Base-by-base conservation (phyloP, 2,329 filamentous ascomycete species). In the Neonectria neomacrospora region DNA sequence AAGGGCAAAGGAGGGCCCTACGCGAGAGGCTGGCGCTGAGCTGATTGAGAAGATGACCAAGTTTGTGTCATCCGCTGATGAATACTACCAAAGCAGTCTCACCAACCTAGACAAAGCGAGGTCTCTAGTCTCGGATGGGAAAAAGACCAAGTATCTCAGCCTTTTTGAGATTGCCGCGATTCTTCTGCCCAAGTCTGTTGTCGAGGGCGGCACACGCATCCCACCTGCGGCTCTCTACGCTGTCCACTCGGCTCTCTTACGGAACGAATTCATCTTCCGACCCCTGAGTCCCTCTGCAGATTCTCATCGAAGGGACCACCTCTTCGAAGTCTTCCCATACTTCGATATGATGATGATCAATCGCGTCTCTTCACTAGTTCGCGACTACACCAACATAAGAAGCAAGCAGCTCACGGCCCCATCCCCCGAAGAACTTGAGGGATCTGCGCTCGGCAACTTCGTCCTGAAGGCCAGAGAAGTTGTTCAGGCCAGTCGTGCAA, bases 201-300 rank as follows among this genome's bases (percentile, higher is more conserved):
- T 78, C 41, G 80, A 78, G 61, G 63, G 67, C 1, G 73, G 76
- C 22, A 76, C 75, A 1, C 77, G 76, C 10, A 83, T 84, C 56
- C 78, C 83, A 1, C 67, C 82, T 1, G 71, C 82, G 28, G 83
- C 85, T 9, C 77, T 93, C 5, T 91, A 93, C 71, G 91, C 92
- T 4, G 87, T 94, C 7, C 90, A 93, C 68, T 86, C 86, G 59
- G 85, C 89, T 9, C 74, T 95, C 8, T 75, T 83, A 23, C 81
- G 83, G 42, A 84, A 89, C 63, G 87, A 89, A 9, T 81, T 88
- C 56, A 86, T 72, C 22, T 92, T 94, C 72, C 82, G 83, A 2
- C 80, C 83, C 2, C 66, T 86, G 74, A 76, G 83, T 77, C 71
- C 84, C 66, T 75, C 83, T 77, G 76, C 84, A 77, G 77, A 74